These are phyloP conservation scores for Psophocarpus tetragonolobus DNA, from an alignment of 306 rosid species.

Conservation along the genomic window DNA sequence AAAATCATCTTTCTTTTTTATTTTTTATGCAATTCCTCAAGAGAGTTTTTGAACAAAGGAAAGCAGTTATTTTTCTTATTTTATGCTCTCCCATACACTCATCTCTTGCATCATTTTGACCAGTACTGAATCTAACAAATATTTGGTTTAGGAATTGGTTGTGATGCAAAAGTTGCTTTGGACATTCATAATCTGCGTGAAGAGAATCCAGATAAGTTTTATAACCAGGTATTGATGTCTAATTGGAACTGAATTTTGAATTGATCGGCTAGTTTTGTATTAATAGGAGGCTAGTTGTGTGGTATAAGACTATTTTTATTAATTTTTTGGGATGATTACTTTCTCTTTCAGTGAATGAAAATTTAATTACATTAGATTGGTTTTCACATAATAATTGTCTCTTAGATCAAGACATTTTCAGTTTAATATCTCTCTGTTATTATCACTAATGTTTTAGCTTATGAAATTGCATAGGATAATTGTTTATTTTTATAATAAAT, in stretches of 20 bases:
- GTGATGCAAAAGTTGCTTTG: constrained; percentile 99
- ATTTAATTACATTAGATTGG: not conserved
- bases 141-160: constrained; percentile 79
- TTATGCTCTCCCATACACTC: not conserved
- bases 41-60: not conserved
- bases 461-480: not conserved
- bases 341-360: not conserved
- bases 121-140: constrained; percentile 32
- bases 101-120: constrained; percentile 28
- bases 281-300: constrained; percentile 14
- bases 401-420: not conserved
- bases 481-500: not conserved
- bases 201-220: constrained; percentile 97
- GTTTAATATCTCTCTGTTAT: not conserved
- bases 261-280: constrained; percentile 2
- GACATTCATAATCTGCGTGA: constrained; percentile 98
- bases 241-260: constrained; percentile 18
- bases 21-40: not conserved
- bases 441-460: not conserved
- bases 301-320: not conserved
- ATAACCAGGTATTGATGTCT: constrained; percentile 76
- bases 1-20: not conserved
- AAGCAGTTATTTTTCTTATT: no score
- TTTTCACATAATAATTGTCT: not conserved
- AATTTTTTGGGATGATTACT: constrained; percentile 9